These are phyloP conservation scores for Herpetomonas samuelpessoai DNA, from an alignment of 208 protist genomes.

Conservation along the genomic window DNA sequence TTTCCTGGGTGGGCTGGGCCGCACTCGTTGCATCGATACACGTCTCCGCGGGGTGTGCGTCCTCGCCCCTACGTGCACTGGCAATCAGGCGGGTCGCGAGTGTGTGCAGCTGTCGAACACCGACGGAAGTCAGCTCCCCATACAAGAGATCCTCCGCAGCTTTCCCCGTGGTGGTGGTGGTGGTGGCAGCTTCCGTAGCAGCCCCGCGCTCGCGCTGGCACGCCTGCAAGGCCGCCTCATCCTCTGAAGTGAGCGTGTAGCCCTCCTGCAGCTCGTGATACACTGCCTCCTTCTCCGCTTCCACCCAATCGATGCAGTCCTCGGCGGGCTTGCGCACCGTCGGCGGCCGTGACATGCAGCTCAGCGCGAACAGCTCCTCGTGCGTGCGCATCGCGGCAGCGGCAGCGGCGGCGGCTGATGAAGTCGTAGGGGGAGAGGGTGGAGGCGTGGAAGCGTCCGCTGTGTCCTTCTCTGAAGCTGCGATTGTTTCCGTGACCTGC, in stretches of 20 bases:
- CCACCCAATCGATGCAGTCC: constrained; percentile 43
- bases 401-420: background rate
- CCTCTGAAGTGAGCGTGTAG: constrained; percentile 34
- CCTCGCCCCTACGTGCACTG: too few relatives aligned
- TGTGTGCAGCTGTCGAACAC: constrained; percentile 56
- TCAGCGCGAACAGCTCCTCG: constrained; percentile 14
- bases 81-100: constrained; percentile 23
- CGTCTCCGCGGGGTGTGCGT: too few relatives aligned
- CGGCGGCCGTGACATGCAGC: constrained; percentile 15
- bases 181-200: background rate
- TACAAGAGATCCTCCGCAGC: constrained; percentile 35
- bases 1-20: constrained; percentile 6
- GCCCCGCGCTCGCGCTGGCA: too few relatives aligned
- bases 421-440: background rate
- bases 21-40: background rate
- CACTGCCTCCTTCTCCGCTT: constrained; percentile 41
- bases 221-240: constrained; percentile 22
- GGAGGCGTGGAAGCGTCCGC: background rate
- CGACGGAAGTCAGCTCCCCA: constrained; percentile 66
- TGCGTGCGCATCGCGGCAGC: background rate
- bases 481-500: background rate
- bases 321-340: constrained; percentile 5
- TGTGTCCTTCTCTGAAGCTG: background rate
- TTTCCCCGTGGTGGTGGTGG: background rate
- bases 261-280: constrained; percentile 48